phyloP scores from a whole-genome alignment of 257 asterid species.

The Striga asiatica region DNA sequence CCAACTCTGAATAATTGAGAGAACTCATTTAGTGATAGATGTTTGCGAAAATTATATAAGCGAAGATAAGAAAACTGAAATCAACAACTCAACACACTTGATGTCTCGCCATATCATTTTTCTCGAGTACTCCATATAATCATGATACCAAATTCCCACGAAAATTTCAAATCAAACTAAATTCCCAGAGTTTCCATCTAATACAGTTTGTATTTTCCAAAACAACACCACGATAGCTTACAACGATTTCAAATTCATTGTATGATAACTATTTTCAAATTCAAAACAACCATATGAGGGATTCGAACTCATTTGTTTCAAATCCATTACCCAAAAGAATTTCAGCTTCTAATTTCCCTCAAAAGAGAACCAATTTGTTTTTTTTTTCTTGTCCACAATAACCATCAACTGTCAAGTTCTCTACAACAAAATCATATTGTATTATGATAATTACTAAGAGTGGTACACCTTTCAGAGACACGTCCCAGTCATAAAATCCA shows the following conservation, averaged over 20 bases:
- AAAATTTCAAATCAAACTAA: neutral
- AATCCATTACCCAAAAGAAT: neutral
- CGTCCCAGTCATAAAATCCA: too few species aligned
- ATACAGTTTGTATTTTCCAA: neutral
- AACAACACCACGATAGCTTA: neutral
- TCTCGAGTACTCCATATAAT: neutral
- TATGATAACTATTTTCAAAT: neutral
- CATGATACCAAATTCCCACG: neutral
- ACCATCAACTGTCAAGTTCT: neutral
- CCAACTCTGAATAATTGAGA: constrained; percentile 27
- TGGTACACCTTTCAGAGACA: neutral
- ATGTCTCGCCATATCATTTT: neutral
- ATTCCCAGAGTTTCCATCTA: neutral
- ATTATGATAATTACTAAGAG: neutral
- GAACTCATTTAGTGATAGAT: neutral
- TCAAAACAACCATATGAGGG: neutral
- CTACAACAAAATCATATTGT: neutral
- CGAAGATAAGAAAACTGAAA: neutral
- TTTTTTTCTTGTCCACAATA: neutral
- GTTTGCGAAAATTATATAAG: neutral
- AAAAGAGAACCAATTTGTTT: neutral
- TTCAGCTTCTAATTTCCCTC: neutral
- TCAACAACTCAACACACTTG: neutral
- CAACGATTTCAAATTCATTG: neutral
- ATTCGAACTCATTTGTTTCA: neutral